Conservation (phyloP, 352 stramenopile species). For the Globisporangium middletonii region DNA sequence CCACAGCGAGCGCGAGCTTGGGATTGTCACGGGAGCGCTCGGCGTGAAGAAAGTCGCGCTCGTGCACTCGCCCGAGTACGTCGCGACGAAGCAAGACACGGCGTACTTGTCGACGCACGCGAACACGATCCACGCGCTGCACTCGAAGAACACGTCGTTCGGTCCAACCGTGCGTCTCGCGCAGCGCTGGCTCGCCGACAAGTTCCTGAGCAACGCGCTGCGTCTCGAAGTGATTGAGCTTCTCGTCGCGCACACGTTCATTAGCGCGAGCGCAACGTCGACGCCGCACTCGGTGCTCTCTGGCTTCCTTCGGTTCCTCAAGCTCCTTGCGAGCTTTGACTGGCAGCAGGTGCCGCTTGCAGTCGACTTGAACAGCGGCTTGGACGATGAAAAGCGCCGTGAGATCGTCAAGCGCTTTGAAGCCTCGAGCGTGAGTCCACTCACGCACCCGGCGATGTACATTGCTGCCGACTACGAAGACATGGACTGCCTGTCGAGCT, state of each 20-base stretch:
- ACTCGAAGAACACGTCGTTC: constrained; percentile 72
- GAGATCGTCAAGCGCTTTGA: constrained; percentile 77
- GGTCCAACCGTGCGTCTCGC: constrained; percentile 76
- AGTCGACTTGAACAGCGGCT: constrained; percentile 58
- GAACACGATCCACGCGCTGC: constrained; percentile 67
- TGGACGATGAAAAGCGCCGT: constrained; percentile 56
- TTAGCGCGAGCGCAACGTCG: constrained; percentile 36
- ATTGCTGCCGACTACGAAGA: constrained; percentile 77
- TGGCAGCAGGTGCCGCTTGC: constrained; percentile 71
- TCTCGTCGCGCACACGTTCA: constrained; percentile 70
- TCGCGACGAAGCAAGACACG: constrained; percentile 47
- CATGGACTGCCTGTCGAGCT: constrained; percentile 74
- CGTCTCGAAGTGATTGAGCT: constrained; percentile 72
- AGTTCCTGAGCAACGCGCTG: constrained; percentile 68
- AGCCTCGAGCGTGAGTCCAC: constrained; percentile 45
- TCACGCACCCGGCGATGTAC: constrained; percentile 69
- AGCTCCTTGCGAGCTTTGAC: constrained; percentile 63
- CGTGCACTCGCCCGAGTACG: constrained; percentile 57
- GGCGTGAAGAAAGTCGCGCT: constrained; percentile 53
- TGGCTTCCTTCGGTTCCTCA: constrained; percentile 75
- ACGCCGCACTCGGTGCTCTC: constrained; percentile 72
- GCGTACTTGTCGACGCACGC: constrained; percentile 66
- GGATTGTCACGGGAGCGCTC: constrained; percentile 48
- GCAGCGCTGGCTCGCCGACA: constrained; percentile 76
- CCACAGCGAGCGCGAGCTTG: constrained; percentile 71